Evolutionary conservation across 2,329 filamentous ascomycete genomes (phyloP), one percentile per base, ranked within the genome.

Genomic region (Lachnellula suecica): DNA sequence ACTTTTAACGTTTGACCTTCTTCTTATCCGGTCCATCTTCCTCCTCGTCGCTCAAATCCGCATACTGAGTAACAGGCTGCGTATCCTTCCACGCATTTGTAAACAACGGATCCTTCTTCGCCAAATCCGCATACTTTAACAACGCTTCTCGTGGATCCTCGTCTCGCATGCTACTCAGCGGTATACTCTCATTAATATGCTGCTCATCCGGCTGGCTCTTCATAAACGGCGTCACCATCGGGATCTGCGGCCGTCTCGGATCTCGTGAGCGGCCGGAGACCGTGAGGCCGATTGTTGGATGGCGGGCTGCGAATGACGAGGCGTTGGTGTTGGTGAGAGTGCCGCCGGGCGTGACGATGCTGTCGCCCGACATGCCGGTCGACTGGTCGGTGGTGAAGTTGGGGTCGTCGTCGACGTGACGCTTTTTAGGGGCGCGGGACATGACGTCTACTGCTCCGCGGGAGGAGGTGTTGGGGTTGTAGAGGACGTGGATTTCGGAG

Each of bases 61-160:
- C 88, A 74, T 95, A 99, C 60, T 97, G 87, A 23, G 92, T 91
- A 61, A 92, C 87, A 0, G 94, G 94, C 73, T 97, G 93, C 34
- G 91, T 97, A 62, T 87, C 81, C 66, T 88, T 88, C 89, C 91
- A 99, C 15, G 92, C 94, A 61, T 89, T 90, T 25, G 94, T 99
- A 67, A 97, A 99, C 63, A 96, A 80, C 1, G 92, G 93, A 68
- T 97, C 92, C 68, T 90, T 93, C 71, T 96, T 85, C 11, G 92
- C 91, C 67, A 95, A 87, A 50, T 96, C 90, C 34, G 91, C 93
- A 76, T 97, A 99, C 74, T 95, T 97, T 54, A 99, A 74, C 66
- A 99, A 74, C 42, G 94, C 94, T 71, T 96, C 94, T 58, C 94
- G 79, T 0, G 94, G 94, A 74, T 99, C 94, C 70, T 99, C 94